Percentiles rank a stretch among this genome's conserved stretches.
Evolutionary conservation across 208 protist species (phyloP).

Genomic region (Acanthamoeba divionensis): DNA sequence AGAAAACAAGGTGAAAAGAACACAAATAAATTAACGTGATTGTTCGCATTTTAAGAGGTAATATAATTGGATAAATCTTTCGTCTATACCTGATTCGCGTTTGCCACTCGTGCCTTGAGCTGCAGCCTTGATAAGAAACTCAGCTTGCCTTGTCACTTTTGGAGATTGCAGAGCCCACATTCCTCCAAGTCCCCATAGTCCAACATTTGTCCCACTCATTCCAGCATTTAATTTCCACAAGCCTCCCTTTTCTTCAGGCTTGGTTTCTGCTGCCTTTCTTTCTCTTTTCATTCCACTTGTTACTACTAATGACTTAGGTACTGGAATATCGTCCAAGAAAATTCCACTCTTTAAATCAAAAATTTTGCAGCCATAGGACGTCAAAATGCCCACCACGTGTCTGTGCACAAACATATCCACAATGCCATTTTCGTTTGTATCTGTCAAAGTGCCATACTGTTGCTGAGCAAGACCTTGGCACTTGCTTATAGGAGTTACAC

Average conservation of each 20-base stretch:
- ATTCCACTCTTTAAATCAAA: background rate
- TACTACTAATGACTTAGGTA: background rate
- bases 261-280: background rate
- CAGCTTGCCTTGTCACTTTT: constrained; percentile 7
- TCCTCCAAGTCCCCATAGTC: background rate
- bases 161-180: background rate
- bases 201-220: background rate
- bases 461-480: background rate
- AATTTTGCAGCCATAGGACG: background rate
- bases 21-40: too few relatives aligned
- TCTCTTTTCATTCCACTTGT: background rate
- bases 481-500: background rate
- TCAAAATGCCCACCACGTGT: constrained; percentile 2
- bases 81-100: too few relatives aligned
- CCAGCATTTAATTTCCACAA: background rate
- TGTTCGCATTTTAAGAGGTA: too few relatives aligned
- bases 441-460: background rate
- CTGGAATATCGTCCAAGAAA: background rate
- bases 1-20: too few relatives aligned
- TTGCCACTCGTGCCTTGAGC: too few relatives aligned
- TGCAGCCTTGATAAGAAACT: background rate
- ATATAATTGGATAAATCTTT: too few relatives aligned
- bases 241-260: background rate
- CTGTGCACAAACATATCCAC: background rate
- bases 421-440: background rate